Evolutionary conservation across 345 rosid genomes (phyloP), one percentile per base, ranked within the genome.

Genomic region (Eucalyptus erythrocorys): DNA sequence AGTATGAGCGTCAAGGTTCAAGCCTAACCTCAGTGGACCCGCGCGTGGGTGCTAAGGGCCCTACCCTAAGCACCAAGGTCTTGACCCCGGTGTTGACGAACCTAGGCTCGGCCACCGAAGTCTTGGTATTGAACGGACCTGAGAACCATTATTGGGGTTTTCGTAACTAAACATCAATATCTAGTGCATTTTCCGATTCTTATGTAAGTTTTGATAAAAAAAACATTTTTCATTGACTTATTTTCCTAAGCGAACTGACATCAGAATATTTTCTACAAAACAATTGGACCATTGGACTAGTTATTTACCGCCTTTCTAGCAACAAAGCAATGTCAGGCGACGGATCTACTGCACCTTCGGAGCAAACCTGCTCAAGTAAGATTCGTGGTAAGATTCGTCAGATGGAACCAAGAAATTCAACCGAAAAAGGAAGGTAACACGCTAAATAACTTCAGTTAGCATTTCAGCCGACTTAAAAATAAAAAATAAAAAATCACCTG

Each of bases 11-110:
- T 50, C 8, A 50, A 1, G 21, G 53, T 50, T 50, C 53, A 50
- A 50, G 53, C 53, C 53, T 16, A 50, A 50, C 53, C 8, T 50
- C 8, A 16, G 6, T 50, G 21, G 53, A 50, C 53, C 21, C 2
- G 48, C 1, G 2, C 22, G 0, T 49, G 53, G 21, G 8, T 50
- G 53, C 4, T 6, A 3, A 49, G 21, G 51, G 51, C 51, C 51
- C 51, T 49, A 50, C 1, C 21, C 8, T 6, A 0, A 50, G 53
- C 21, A 16, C 53, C 53, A 50, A 50, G 53, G 53, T 50, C 53
- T 50, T 0, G 0, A 50, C 53, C 21, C 8, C 3, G 53, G 3
- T 21, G 0, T 50, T 6, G 1, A 50, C 0, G 21, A 50, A 50
- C 53, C 1, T 6, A 1, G 3, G 53, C 53, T 50, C 1, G 8